These are phyloP conservation scores for Oenanthe sinensis DNA, from an alignment of 129 eudicot species.

Conservation along the genomic window DNA sequence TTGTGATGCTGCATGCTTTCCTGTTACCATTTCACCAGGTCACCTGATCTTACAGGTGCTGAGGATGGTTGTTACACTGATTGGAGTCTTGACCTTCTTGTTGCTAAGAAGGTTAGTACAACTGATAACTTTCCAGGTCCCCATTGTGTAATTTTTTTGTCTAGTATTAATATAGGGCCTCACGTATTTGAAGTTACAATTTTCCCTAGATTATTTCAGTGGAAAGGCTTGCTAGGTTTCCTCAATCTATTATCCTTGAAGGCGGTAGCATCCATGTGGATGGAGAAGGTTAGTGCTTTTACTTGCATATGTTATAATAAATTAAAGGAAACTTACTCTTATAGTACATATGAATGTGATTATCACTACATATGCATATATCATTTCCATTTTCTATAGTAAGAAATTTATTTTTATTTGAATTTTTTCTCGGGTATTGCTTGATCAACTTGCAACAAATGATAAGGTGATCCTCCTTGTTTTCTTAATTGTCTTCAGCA, in stretches of 20 bases:
- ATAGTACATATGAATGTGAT: neutral
- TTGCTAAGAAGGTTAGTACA: slow-evolving; percentile 72
- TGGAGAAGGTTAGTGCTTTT: slow-evolving; percentile 63
- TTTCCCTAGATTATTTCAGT: slow-evolving; percentile 49
- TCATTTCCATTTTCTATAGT: neutral
- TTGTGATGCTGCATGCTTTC: neutral
- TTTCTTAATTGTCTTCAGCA: neutral
- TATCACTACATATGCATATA: neutral
- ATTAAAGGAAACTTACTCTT: neutral
- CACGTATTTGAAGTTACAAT: neutral
- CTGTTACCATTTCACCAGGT: neutral
- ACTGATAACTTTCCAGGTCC: neutral
- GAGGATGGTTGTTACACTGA: slow-evolving; percentile 83
- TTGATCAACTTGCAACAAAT: neutral
- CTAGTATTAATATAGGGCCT: too few relatives aligned
- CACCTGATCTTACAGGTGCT: slow-evolving; percentile 29
- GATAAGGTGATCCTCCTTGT: neutral
- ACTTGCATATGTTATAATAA: neutral
- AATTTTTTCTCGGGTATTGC: neutral
- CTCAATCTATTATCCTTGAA: slow-evolving; percentile 80
- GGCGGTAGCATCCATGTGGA: slow-evolving; percentile 99
- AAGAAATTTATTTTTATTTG: neutral
- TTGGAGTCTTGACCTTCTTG: slow-evolving; percentile 82
- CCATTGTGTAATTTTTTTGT: slow-evolving; percentile 3
- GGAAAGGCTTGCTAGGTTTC: slow-evolving; percentile 66